Base-by-base conservation (phyloP, 495 filamentous ascomycete species). In the Daldinia bambusicola region DNA sequence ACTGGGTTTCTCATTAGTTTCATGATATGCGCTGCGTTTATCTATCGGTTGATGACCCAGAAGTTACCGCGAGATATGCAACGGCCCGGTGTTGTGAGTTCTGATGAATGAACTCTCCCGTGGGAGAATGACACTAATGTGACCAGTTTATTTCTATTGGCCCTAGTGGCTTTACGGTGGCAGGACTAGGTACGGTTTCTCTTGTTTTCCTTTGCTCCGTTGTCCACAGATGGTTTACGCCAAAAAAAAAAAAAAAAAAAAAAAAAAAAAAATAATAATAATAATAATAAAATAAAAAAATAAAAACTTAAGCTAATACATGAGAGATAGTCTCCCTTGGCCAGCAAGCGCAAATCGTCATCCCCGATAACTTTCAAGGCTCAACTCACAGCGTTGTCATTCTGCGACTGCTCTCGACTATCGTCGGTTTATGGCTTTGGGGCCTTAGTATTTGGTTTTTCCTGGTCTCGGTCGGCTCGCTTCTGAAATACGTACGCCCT, bases 41-140 rank as follows among this genome's bases (percentile, higher is more conserved):
- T 97, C 40, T 95, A 95, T 76, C 87, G 93, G 40, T 84, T 97
- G 45, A 97, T 97, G 93, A 95, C 93, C 0, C 92, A 95, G 71
- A 97, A 96, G 77, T 85, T 96, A 0, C 93, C 93, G 4, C 85
- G 86, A 64, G 92, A 93, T 75, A 87, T 83, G 55, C 84, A 91
- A 40, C 86, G 93, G 13, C 93, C 93, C 0, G 92, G 91, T 53
- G 93, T 95, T 86, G 80, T 82, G 67, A 66, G 77, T 55, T 31
- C 51, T 31, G 16, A 22, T 18, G 18, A 18, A 26, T 13, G 6
- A 40, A 34, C 4, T 20, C 40, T 20, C 26, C 12, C 10, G 2
- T 4, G 55, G 13, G 9, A 20, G 26, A 4, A 22, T 63, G 53
- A 65, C 57, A 20, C 59, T 72, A 30, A 48, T 40, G 13, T 50